Evolutionary conservation across 371 early-diverging fungal species (phyloP).

Genomic region (Vairimorpha apis): DNA sequence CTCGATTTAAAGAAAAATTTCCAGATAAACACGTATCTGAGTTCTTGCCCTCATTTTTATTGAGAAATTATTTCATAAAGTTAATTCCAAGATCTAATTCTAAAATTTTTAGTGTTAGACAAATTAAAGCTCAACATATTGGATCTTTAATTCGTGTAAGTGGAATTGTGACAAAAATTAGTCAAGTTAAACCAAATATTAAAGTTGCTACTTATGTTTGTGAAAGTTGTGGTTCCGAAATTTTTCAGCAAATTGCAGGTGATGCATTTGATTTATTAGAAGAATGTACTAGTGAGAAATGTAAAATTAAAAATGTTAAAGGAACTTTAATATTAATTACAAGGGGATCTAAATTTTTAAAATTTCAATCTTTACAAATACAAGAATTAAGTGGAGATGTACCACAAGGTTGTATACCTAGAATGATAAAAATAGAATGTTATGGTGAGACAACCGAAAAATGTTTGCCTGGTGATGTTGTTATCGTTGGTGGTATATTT

Average conservation of each 20-base stretch:
- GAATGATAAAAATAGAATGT: slow-evolving; percentile 80
- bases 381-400: slow-evolving; percentile 76
- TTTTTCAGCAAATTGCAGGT: slow-evolving; percentile 78
- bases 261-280: slow-evolving; percentile 71
- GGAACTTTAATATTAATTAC: slow-evolving; percentile 85
- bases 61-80: slow-evolving; percentile 56
- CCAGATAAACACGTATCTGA: slow-evolving; percentile 55
- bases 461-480: slow-evolving; percentile 81
- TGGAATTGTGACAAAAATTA: slow-evolving; percentile 87
- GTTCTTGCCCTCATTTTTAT: slow-evolving; percentile 51
- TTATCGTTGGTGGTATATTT: slow-evolving; percentile 77
- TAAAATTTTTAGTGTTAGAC: slow-evolving; percentile 66
- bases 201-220: slow-evolving; percentile 84
- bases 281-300: slow-evolving; percentile 78
- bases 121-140: slow-evolving; percentile 72
- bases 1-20: slow-evolving; percentile 58
- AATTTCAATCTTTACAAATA: slow-evolving; percentile 56
- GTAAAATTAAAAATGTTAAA: slow-evolving; percentile 72
- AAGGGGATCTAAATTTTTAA: slow-evolving; percentile 79
- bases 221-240: slow-evolving; percentile 88
- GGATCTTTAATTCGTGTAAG: slow-evolving; percentile 80
- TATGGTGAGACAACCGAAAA: slow-evolving; percentile 73
- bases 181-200: slow-evolving; percentile 86
- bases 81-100: slow-evolving; percentile 33
- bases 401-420: slow-evolving; percentile 92